phyloP scores from a whole-genome alignment of 495 filamentous ascomycete genomes.

The Aspergillus baeticus region DNA sequence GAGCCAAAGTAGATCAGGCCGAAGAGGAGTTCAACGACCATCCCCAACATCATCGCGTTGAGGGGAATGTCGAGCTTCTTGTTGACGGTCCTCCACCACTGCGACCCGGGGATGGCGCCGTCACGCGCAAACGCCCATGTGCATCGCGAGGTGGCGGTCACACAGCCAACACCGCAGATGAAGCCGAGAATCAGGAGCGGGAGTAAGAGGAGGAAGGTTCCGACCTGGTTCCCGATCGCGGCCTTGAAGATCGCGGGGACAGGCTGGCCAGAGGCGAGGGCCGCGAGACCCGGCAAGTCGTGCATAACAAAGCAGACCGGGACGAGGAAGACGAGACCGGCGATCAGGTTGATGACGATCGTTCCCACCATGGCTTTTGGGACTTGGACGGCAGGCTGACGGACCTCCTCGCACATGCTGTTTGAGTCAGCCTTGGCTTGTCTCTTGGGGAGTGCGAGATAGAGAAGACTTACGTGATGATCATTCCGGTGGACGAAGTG shows the following conservation, averaged over 20 bases:
- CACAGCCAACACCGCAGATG: slow-evolving; percentile 53
- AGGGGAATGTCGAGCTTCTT: slow-evolving; percentile 53
- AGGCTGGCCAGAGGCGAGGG: slow-evolving; percentile 53
- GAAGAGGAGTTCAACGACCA: slow-evolving; percentile 52
- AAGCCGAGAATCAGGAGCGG: slow-evolving; percentile 56
- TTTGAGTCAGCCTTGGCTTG: neutral
- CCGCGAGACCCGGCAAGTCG: slow-evolving; percentile 46
- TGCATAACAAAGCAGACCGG: slow-evolving; percentile 65
- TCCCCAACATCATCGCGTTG: slow-evolving; percentile 54
- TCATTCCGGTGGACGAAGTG: slow-evolving; percentile 58
- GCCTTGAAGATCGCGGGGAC: slow-evolving; percentile 59
- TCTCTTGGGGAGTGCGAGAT: too few species aligned
- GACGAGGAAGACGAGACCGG: slow-evolving; percentile 68
- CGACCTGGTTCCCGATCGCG: slow-evolving; percentile 49
- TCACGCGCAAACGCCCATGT: slow-evolving; percentile 64
- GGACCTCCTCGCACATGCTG: slow-evolving; percentile 65
- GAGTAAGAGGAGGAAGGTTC: slow-evolving; percentile 54
- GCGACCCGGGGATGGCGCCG: slow-evolving; percentile 49
- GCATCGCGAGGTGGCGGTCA: slow-evolving; percentile 58
- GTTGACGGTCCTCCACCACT: slow-evolving; percentile 48
- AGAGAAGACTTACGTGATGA: slow-evolving; percentile 36
- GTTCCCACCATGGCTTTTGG: slow-evolving; percentile 71
- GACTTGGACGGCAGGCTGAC: slow-evolving; percentile 62
- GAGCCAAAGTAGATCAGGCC: slow-evolving; percentile 65
- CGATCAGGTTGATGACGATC: slow-evolving; percentile 67